These are phyloP conservation scores for Lagenidium giganteum DNA, from an alignment of 352 stramenopile species.

Conservation along the genomic window DNA sequence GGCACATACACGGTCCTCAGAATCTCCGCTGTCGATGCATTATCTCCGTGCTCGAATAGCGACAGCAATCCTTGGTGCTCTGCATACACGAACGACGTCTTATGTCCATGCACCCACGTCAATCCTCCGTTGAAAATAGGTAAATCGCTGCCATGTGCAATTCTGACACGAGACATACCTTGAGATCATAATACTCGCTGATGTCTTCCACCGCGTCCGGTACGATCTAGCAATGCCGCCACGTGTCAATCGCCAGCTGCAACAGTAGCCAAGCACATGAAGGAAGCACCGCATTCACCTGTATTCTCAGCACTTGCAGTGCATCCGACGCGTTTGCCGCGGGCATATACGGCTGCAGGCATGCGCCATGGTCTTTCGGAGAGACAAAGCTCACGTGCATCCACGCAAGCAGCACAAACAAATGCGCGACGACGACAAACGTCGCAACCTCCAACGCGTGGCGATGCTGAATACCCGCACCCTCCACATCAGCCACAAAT, in stretches of 20 bases:
- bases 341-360: conserved; percentile 26
- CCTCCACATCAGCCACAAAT: conserved; percentile 1
- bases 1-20: conserved; percentile 27
- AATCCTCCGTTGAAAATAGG: not conserved
- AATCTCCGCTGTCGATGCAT: conserved; percentile 14
- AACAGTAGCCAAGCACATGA: not conserved
- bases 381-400: conserved; percentile 57
- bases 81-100: conserved; percentile 58
- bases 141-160: no score
- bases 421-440: conserved; percentile 48
- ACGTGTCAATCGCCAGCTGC: no score
- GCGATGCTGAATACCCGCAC: conserved; percentile 39
- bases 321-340: conserved; percentile 1
- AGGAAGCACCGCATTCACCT: not conserved
- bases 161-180: no score
- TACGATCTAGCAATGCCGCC: no score
- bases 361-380: conserved; percentile 17
- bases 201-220: no score
- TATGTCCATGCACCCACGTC: conserved; percentile 5
- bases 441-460: conserved; percentile 48
- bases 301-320: conserved; percentile 5
- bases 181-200: no score
- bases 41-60: conserved; percentile 32
- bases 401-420: conserved; percentile 39
- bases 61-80: conserved; percentile 64